Evolutionary conservation across 2,329 filamentous ascomycete species (phyloP), one percentile per base, ranked within the genome.

Genomic region (Colletotrichum truncatum): DNA sequence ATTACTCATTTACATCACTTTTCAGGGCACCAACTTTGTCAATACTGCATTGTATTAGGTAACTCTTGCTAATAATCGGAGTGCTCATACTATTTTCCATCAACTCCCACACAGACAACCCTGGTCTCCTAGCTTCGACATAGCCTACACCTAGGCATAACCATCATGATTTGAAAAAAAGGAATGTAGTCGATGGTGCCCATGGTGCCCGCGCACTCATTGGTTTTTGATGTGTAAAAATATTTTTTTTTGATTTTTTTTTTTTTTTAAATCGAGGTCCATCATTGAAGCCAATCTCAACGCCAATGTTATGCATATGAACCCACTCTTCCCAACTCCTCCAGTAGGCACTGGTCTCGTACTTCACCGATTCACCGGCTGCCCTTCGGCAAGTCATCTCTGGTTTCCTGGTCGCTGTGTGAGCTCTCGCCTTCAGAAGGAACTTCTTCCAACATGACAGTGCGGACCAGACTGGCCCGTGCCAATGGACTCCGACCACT

Each of bases 401-500:
- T 66, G 23, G n/a, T n/a, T 18, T 36, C 46, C 9, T 39, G 49
- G 21, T 53, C 53, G 46, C 60, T 49, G 38, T 16, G 58, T 8
- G 70, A 73, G 12, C 66, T 71, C 8, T 73, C 73, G 32, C 73
- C 73, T 46, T 77, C 73, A 11, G 57, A 45, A 58, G 75, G 76
- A 0, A 75, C 73, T 14, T 71, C 71, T n/a, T 77, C 76, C 14
- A 67, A 68, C 2, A 70, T 68, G 12, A 72, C 68, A 1, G 72
- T 70, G 18, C 72, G 71, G 49, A 76, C 69, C 68, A 75, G 78
- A 64, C 78, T 78, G 14, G 71, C 68, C 21, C 76, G 72, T 2
- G 77, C 76, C 4, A 82, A 72, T 4, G 80, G 80, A 58, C 80
- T 82, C 28, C 77, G 74, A 4, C 76, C 78, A 3, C 73, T 71